phyloP scores from a whole-genome alignment of 768 basidiomycete species.

The Solioccasus polychromus region DNA sequence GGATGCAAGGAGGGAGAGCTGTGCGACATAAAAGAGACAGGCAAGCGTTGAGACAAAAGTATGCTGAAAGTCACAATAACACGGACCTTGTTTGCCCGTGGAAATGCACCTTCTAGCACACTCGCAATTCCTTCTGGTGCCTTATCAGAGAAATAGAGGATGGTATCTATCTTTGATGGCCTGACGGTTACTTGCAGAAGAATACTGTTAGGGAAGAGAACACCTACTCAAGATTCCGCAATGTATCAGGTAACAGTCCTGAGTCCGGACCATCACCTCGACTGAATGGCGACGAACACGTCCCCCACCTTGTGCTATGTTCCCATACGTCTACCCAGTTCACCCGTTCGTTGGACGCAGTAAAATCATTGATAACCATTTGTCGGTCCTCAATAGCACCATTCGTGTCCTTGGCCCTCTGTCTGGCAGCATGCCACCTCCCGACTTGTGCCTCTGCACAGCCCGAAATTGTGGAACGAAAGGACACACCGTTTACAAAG shows the following conservation, averaged over 20 bases:
- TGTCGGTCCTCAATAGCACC: background rate
- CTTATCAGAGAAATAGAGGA: slow-evolving; percentile 58
- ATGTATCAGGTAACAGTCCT: slow-evolving; percentile 35
- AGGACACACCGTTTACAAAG: slow-evolving; percentile 40
- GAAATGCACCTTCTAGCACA: slow-evolving; percentile 39
- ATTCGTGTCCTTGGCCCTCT: slow-evolving; percentile 6
- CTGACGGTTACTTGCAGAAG: slow-evolving; percentile 9
- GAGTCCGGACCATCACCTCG: background rate
- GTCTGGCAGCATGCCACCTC: slow-evolving; percentile 61
- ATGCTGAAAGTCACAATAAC: background rate
- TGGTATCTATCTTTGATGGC: slow-evolving; percentile 13
- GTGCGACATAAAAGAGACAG: background rate
- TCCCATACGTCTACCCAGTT: slow-evolving; percentile 58
- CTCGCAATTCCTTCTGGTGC: slow-evolving; percentile 55
- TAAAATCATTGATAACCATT: slow-evolving; percentile 1
- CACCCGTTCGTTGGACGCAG: slow-evolving; percentile 15
- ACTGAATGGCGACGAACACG: slow-evolving; percentile 1
- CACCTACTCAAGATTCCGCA: slow-evolving; percentile 33
- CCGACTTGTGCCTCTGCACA: slow-evolving; percentile 61
- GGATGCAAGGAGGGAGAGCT: slow-evolving; percentile 68
- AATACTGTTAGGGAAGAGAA: background rate
- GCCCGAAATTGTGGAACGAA: slow-evolving; percentile 65
- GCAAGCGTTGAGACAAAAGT: background rate
- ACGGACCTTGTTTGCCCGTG: slow-evolving; percentile 49
- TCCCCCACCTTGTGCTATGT: slow-evolving; percentile 13